Evolutionary conservation across 2,329 filamentous ascomycete species (phyloP).

Genomic region (Botrytis cinerea): DNA sequence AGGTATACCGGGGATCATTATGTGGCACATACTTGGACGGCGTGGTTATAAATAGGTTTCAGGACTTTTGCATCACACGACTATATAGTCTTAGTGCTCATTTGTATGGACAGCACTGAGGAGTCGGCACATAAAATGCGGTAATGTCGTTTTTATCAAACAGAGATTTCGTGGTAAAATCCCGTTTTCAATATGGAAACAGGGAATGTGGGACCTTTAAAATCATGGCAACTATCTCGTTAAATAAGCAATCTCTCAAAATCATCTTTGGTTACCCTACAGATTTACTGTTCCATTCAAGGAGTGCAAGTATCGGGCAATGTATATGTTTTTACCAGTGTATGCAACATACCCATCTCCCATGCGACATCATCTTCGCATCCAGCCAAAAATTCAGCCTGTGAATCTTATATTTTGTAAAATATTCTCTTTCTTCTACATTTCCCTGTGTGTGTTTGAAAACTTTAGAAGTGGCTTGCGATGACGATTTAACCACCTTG

Average conservation of each 20-base stretch:
- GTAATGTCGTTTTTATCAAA: not conserved
- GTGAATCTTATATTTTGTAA: not conserved
- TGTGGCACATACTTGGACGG: not conserved
- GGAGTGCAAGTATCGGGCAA: fast-evolving
- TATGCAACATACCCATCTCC: not conserved
- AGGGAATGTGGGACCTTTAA: fast-evolving
- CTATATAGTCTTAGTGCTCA: not conserved
- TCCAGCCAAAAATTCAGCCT: not conserved
- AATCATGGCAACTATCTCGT: not conserved
- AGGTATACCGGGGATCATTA: not conserved
- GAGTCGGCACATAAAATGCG: not conserved
- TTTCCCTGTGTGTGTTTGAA: not conserved
- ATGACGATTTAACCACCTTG: not conserved
- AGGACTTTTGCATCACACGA: not conserved
- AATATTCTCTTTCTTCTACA: fast-evolving
- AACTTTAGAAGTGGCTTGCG: not conserved
- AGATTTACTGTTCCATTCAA: not conserved
- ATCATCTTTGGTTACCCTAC: not conserved
- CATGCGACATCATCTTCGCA: not conserved
- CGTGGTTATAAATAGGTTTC: not conserved
- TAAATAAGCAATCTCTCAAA: not conserved
- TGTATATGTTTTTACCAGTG: not conserved
- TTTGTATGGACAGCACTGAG: not conserved
- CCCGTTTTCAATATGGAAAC: not conserved
- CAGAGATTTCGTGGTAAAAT: not conserved